Evolutionary conservation across 2,329 filamentous ascomycete genomes (phyloP).

Genomic region (Tolypocladium endophyticum): DNA sequence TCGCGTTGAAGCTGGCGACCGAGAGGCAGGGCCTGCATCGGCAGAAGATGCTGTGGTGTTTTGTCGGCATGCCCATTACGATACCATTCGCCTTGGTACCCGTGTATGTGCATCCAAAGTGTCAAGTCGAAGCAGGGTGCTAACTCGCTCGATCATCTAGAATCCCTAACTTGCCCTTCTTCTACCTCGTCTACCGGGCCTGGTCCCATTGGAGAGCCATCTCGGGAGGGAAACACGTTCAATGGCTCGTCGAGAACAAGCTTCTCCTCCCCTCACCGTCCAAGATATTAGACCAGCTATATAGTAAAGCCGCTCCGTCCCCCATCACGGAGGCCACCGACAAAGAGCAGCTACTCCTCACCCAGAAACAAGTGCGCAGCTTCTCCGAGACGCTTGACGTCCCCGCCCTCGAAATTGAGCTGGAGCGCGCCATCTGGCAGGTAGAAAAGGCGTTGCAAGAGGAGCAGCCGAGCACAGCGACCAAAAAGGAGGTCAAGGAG

Average conservation of each 20-base stretch:
- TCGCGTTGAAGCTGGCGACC: constrained; percentile 63
- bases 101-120: constrained; percentile 47
- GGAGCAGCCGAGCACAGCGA: constrained; percentile 16
- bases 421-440: constrained; percentile 68
- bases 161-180: constrained; percentile 90
- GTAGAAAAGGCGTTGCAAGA: constrained; percentile 43
- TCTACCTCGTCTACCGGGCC: constrained; percentile 83
- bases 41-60: constrained; percentile 67
- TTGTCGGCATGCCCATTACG: constrained; percentile 73
- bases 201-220: constrained; percentile 90
- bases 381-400: constrained; percentile 54
- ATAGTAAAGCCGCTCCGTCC: constrained; percentile 30
- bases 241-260: constrained; percentile 67
- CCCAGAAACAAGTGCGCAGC: constrained; percentile 41
- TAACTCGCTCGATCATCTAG: constrained; percentile 28
- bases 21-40: constrained; percentile 73
- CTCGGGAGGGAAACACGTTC: constrained; percentile 72
- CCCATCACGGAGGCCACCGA: constrained; percentile 9
- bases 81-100: constrained; percentile 76
- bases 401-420: constrained; percentile 60
- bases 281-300: constrained; percentile 62
- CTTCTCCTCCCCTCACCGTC: constrained; percentile 59
- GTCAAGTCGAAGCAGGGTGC: neutral
- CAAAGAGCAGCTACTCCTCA: constrained; percentile 31
- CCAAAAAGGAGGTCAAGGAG: neutral